phyloP scores from a whole-genome alignment of 2,329 filamentous ascomycete species.

The Phialophora verrucosa region DNA sequence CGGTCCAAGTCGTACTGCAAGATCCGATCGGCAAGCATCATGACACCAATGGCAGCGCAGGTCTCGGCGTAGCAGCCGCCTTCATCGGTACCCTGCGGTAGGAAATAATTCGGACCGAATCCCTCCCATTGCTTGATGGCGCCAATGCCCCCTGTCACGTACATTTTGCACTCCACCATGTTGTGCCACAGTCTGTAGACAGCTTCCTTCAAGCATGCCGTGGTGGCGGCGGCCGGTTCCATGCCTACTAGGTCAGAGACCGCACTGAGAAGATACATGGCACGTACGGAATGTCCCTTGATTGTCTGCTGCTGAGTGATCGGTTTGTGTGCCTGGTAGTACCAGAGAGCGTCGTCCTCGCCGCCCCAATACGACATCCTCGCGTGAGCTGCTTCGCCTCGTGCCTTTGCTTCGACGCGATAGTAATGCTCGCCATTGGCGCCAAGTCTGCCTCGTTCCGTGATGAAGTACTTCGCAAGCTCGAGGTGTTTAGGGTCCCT shows the following conservation, averaged over 20 bases:
- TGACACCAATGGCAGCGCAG: slow-evolving; percentile 64
- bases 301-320: slow-evolving; percentile 61
- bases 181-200: slow-evolving; percentile 62
- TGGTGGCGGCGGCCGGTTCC: slow-evolving; percentile 36
- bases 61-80: slow-evolving; percentile 69
- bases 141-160: slow-evolving; percentile 66
- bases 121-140: slow-evolving; percentile 65
- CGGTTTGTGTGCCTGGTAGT: slow-evolving; percentile 63
- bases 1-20: slow-evolving; percentile 60
- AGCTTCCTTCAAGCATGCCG: slow-evolving; percentile 43
- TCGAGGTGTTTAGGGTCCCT: slow-evolving; percentile 48
- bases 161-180: slow-evolving; percentile 68
- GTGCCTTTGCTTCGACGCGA: slow-evolving; percentile 58
- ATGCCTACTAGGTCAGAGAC: slow-evolving; percentile 59
- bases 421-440: slow-evolving; percentile 60
- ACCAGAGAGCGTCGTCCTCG: slow-evolving; percentile 49
- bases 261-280: slow-evolving; percentile 65
- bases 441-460: slow-evolving; percentile 63
- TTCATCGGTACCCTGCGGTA: slow-evolving; percentile 64
- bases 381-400: slow-evolving; percentile 56
- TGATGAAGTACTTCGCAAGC: slow-evolving; percentile 63
- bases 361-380: slow-evolving; percentile 36
- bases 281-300: slow-evolving; percentile 65
- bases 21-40: slow-evolving; percentile 65
- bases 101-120: slow-evolving; percentile 64